phyloP scores from a whole-genome alignment of 2,329 filamentous ascomycete genomes.

The Hymenoscyphus albidus region DNA sequence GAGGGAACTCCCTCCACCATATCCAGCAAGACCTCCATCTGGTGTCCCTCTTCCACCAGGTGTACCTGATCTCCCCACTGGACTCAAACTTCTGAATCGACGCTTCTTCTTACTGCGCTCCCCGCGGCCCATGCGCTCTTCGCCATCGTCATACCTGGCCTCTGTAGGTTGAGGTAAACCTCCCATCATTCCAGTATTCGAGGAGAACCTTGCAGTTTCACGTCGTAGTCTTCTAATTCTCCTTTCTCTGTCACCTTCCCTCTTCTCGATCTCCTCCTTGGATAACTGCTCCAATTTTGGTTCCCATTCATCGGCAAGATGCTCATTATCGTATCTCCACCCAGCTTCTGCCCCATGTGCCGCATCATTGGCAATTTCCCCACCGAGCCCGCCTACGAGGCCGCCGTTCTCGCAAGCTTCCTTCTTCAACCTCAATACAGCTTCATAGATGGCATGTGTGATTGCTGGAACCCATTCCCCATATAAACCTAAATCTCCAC shows the following conservation, averaged over 20 bases:
- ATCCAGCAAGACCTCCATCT: slow-evolving; percentile 71
- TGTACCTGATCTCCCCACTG: slow-evolving; percentile 64
- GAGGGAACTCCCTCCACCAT: slow-evolving; percentile 54
- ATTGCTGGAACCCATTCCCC: slow-evolving; percentile 94
- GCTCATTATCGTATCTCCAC: slow-evolving; percentile 93
- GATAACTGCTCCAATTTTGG: slow-evolving; percentile 76
- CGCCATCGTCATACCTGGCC: slow-evolving; percentile 47
- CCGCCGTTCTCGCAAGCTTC: slow-evolving; percentile 92
- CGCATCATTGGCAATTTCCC: slow-evolving; percentile 84
- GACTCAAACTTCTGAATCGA: slow-evolving; percentile 83
- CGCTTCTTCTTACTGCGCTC: slow-evolving; percentile 95
- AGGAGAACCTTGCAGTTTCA: slow-evolving; percentile 90
- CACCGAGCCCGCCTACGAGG: slow-evolving; percentile 68
- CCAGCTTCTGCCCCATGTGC: slow-evolving; percentile 79
- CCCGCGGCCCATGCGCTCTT: slow-evolving; percentile 86
- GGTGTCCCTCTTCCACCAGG: slow-evolving; percentile 74
- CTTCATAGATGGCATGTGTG: slow-evolving; percentile 95
- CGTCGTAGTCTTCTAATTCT: slow-evolving; percentile 81
- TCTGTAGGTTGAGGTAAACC: slow-evolving; percentile 60
- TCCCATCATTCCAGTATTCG: slow-evolving; percentile 74
- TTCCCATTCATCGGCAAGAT: slow-evolving; percentile 79
- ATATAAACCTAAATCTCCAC: slow-evolving; percentile 81
- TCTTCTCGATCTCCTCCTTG: slow-evolving; percentile 96
- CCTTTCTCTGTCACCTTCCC: slow-evolving; percentile 88
- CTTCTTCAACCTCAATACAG: slow-evolving; percentile 88